Percentiles rank a stretch among this genome's conserved stretches.
Evolutionary conservation across 306 rosid genomes (phyloP).

Genomic region (Ormosia semicastrata): DNA sequence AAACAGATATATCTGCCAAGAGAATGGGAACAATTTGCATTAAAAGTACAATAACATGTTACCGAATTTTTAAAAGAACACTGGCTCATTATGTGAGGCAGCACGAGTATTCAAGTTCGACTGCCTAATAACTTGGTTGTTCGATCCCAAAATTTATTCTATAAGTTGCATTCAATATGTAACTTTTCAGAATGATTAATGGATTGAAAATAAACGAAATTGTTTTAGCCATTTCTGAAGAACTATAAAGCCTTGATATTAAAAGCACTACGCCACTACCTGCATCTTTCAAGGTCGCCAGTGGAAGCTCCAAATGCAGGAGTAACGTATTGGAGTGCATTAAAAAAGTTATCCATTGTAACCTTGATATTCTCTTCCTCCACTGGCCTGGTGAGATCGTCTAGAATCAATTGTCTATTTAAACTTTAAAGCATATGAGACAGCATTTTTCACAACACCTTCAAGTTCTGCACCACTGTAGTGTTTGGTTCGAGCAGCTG

Average conservation of each 20-base stretch:
- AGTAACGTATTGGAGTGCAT: constrained; percentile 75
- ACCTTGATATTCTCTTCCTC: constrained; percentile 96
- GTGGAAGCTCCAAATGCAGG: constrained; percentile 99
- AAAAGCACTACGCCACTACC: constrained; percentile 41
- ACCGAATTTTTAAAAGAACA: background rate
- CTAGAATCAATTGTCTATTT: constrained; percentile 88
- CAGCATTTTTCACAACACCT: constrained; percentile 99
- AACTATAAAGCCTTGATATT: background rate
- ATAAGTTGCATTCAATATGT: constrained; percentile 1
- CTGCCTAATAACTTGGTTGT: background rate
- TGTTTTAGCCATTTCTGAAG: constrained; percentile 2
- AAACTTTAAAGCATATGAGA: constrained; percentile 68
- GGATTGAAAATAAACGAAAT: constrained; percentile 19
- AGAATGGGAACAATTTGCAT: background rate
- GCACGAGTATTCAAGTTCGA: constrained; percentile 4
- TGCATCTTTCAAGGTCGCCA: constrained; percentile 94
- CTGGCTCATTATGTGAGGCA: background rate
- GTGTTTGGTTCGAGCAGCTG: constrained; percentile 97
- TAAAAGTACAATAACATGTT: background rate
- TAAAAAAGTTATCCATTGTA: constrained; percentile 89
- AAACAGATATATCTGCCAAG: constrained; percentile 8
- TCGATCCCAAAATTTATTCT: background rate
- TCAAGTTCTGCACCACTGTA: constrained; percentile 99
- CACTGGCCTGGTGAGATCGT: constrained; percentile 90
- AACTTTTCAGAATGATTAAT: background rate